Evolutionary conservation across 352 stramenopile genomes (phyloP), one percentile per base, ranked within the genome.

Genomic region (Globisporangium echinulatum): DNA sequence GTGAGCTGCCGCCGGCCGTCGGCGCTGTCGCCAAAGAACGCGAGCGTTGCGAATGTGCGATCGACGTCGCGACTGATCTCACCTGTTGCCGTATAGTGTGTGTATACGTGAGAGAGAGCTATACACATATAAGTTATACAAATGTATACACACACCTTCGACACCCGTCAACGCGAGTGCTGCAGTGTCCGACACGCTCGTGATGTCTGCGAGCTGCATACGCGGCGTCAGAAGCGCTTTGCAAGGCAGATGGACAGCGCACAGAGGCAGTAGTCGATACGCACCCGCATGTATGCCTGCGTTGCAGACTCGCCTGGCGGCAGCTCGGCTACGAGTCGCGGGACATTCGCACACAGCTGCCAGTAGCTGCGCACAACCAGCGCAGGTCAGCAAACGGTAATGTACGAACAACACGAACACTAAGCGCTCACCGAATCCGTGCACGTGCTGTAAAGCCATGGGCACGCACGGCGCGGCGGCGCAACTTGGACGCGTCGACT

Each of bases 11-110:
- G 68, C 46, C 68, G 72, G 2, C 85, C 85, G 17, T 83, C 70
- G n/a, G 69, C 66, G 52, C 66, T 52, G 4, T 74, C 62, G 1
- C 70, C 65, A 52, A 90, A 92, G 58, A 90, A 85, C 7, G 54
- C 54, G 8, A 82, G 58, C 7, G 64, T 66, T 3, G 81, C 74
- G 53, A 94, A 94, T 25, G 85, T 92, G 7, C 85, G 80, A 4
- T 82, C 71, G 3, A 94, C 72, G 60, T 94, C 85, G 43, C 82
- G 67, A 37, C 61, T 69, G 54, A 92, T 94, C 46, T 92, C 82
- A n/a, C 84, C 79, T 86, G 25, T 33, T 33, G 25, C 25, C 25
- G 25, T 33, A 33, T 33, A 33, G 25, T 33, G 25, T 3, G 25
- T 33, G 25, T 33, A 33, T 3, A 33, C 25, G 25, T 33, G 25